Evolutionary conservation across 495 filamentous ascomycete genomes (phyloP).

Genomic region (Mycothermus thermophilus): DNA sequence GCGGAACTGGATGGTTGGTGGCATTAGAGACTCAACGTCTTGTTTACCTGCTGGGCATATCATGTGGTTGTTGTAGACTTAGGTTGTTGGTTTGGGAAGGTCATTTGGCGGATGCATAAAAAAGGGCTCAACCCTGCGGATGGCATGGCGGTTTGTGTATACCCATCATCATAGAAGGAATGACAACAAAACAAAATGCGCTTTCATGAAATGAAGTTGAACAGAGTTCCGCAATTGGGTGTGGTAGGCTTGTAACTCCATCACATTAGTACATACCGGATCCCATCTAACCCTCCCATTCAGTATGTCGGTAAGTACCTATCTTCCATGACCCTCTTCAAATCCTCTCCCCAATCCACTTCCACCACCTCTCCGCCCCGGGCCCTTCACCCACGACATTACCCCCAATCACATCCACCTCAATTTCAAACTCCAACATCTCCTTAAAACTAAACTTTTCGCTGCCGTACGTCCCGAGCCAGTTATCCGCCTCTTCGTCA

Average conservation of each 20-base stretch:
- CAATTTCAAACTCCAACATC: conserved; percentile 69
- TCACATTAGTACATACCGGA: background rate
- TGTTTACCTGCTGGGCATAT: too few relatives aligned
- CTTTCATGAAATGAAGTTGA: too few relatives aligned
- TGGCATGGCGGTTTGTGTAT: conserved; percentile 8
- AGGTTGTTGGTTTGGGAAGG: background rate
- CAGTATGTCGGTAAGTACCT: too few relatives aligned
- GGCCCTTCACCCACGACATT: conserved; percentile 59
- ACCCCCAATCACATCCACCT: conserved; percentile 66
- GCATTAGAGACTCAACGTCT: conserved; percentile 16
- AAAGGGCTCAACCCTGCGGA: conserved; percentile 19
- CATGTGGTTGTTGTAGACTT: conserved; percentile 3
- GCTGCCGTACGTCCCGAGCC: conserved; percentile 66
- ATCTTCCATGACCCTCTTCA: background rate
- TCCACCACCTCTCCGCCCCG: conserved; percentile 69
- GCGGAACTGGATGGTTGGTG: too few relatives aligned
- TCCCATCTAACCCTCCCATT: too few relatives aligned
- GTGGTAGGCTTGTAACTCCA: background rate
- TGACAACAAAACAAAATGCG: background rate
- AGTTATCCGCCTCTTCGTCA: conserved; percentile 57
- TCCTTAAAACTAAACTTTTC: conserved; percentile 65
- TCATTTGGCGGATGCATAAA: conserved; percentile 10
- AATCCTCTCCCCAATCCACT: conserved; percentile 51
- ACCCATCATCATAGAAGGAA: conserved; percentile 2
- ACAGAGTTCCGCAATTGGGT: too few relatives aligned